Evolutionary conservation across 2,329 filamentous ascomycete species (phyloP).

Genomic region (Westerdykella aurantiaca): DNA sequence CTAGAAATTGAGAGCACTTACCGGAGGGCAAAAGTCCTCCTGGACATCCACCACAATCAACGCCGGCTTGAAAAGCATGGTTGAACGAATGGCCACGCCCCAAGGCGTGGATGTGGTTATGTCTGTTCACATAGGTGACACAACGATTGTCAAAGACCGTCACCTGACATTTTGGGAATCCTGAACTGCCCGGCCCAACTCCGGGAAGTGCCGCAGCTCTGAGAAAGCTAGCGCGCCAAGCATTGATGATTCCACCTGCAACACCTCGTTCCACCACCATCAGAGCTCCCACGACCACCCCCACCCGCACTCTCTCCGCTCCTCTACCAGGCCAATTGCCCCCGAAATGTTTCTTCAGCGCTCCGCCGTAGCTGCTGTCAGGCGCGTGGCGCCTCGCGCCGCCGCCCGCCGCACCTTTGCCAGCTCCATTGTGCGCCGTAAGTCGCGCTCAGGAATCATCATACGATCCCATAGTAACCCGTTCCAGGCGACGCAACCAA

Average conservation of each 20-base stretch:
- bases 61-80: slow-evolving; percentile 44
- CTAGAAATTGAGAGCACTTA: slow-evolving; percentile 43
- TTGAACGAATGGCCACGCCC: not conserved
- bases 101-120: too few relatives aligned
- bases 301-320: slow-evolving; percentile 28
- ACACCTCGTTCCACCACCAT: slow-evolving; percentile 13
- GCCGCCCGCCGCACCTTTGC: slow-evolving; percentile 43
- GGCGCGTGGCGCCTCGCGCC: slow-evolving; percentile 41
- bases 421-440: slow-evolving; percentile 44
- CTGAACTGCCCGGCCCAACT: not conserved
- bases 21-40: slow-evolving; percentile 90
- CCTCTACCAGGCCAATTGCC: slow-evolving; percentile 29
- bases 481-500: slow-evolving; percentile 29
- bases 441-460: slow-evolving; percentile 25
- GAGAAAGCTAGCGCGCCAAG: not conserved
- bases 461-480: slow-evolving; percentile 29
- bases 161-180: not conserved
- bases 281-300: slow-evolving; percentile 19
- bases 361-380: slow-evolving; percentile 44
- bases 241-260: slow-evolving; percentile 14
- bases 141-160: too few relatives aligned
- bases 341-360: slow-evolving; percentile 46
- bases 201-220: not conserved
- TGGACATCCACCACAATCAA: slow-evolving; percentile 80
- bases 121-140: too few relatives aligned